Base-by-base conservation (phyloP, 176 grass and related monocot genomes). In the Zoysia japonica region DNA sequence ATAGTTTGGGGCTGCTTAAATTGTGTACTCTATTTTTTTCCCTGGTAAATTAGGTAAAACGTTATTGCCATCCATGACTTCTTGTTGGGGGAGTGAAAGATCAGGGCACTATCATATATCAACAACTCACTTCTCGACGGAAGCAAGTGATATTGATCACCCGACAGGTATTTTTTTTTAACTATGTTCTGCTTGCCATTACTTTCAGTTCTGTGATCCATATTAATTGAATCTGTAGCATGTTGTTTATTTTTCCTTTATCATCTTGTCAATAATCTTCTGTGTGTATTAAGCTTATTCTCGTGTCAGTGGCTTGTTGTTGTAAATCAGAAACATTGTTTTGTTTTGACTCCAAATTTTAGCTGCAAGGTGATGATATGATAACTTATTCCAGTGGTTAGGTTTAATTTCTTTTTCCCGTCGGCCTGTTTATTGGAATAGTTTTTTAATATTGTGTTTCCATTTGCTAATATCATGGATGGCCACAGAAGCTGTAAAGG, bases 401-500 rank as follows among this genome's bases (percentile, higher is more conserved):
- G 61, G 28, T 53, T 53, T 35, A 37, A 65, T 47, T 82, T 56
- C 9, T 2, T 69, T 65, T 16, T 5, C 13, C 78, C 4, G 54
- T 55, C 36, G 42, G 28, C 15, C 36, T 51, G 40, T 40, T 67
- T 9, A 9, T 79, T 74, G 9, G 49, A 9, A 80, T 41, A 2
- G 15, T 71, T 78, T 46, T 39, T 6, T 57, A 36, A 72, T 57
- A 41, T 78, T 9, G 44, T 75, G 35, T 72, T 80, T 70, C 68
- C 6, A 72, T 84, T 70, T 81, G 13, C 42, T 67, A 16, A 60
- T 82, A 38, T 57, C 10, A 43, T 66, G 35, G 9, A 80, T 74
- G 9, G 5, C 20, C 78, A 69, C 90, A 93, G 96, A 99, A 84
- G 82, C 72, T 78, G 90, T 89, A 75, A 59, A 89, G 81, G 96